phyloP scores from a whole-genome alignment of 2,329 filamentous ascomycete genomes.

The Penicillium occitanis region DNA sequence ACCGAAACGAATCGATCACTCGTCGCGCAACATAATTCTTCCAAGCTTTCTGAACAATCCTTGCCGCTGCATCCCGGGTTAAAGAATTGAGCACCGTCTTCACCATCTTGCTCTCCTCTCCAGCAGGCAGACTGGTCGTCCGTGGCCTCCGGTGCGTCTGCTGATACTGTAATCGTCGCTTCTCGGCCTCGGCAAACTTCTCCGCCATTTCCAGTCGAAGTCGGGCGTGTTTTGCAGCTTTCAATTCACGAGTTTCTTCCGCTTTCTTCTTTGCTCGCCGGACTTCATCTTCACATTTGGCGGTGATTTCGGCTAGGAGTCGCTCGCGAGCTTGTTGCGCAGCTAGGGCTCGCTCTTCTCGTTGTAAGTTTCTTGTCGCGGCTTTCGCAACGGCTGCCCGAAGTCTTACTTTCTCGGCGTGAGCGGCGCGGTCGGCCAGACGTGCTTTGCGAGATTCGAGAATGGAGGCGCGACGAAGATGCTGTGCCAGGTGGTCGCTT shows the following conservation, averaged over 20 bases:
- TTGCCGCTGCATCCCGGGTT: conserved; percentile 55
- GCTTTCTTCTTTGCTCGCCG: conserved; percentile 65
- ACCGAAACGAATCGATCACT: conserved; percentile 52
- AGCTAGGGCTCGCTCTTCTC: conserved; percentile 62
- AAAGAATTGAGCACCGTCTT: conserved; percentile 39
- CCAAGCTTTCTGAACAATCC: conserved; percentile 60
- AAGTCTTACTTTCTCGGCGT: conserved; percentile 65
- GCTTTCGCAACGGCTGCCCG: conserved; percentile 63
- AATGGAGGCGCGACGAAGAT: conserved; percentile 64
- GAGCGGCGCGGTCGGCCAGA: conserved; percentile 63
- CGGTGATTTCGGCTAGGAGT: conserved; percentile 63
- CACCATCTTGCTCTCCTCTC: conserved; percentile 45
- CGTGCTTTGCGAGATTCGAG: conserved; percentile 64
- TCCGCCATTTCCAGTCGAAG: conserved; percentile 63
- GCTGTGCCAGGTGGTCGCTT: conserved; percentile 62
- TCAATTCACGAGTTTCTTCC: conserved; percentile 64
- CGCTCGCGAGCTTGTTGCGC: conserved; percentile 64
- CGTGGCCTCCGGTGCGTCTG: conserved; percentile 52
- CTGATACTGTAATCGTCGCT: conserved; percentile 52
- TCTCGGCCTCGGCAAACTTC: conserved; percentile 64
- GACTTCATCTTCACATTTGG: conserved; percentile 66
- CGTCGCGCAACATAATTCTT: conserved; percentile 50
- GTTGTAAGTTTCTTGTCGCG: conserved; percentile 55
- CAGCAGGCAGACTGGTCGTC: conserved; percentile 51
- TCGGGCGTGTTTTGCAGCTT: conserved; percentile 61